phyloP scores from a whole-genome alignment of 1,284 basidiomycete genomes.

The Naganishia liquefaciens region DNA sequence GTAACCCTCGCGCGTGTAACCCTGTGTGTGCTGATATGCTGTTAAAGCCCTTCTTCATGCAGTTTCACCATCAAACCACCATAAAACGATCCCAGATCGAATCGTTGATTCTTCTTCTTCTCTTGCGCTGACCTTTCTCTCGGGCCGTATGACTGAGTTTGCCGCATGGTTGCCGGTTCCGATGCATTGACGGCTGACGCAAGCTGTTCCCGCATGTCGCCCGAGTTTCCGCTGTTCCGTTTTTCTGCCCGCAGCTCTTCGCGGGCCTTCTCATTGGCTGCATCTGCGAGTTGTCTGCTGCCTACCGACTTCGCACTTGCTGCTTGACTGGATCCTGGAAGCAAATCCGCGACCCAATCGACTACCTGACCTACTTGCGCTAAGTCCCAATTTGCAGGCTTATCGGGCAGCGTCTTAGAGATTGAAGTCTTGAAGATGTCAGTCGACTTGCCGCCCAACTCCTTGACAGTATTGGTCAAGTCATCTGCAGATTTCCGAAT shows the following conservation, averaged over 20 bases:
- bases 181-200: background rate
- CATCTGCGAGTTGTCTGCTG: conserved; percentile 48
- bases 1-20: background rate
- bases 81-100: conserved; percentile 54
- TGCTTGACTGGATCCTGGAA: conserved; percentile 42
- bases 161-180: conserved; percentile 25
- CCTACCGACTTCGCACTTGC: conserved; percentile 34
- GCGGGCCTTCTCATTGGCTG: conserved; percentile 44
- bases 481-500: conserved; percentile 13
- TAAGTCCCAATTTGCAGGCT: conserved; percentile 43
- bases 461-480: conserved; percentile 19
- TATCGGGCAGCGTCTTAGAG: conserved; percentile 6
- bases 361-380: conserved; percentile 52
- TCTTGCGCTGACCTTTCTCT: conserved; percentile 35
- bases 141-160: conserved; percentile 30
- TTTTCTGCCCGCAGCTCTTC: conserved; percentile 29
- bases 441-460: conserved; percentile 26
- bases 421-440: conserved; percentile 10
- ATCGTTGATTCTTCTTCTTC: conserved; percentile 47
- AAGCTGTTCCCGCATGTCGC: conserved; percentile 11
- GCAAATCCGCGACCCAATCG: conserved; percentile 52
- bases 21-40: background rate
- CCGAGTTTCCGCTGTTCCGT: conserved; percentile 5
- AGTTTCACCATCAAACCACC: conserved; percentile 54
- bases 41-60: conserved; percentile 50